A percentile compares a stretch with the other conserved stretches of the same genome.
phyloP scores from a whole-genome alignment of 208 protist species.

The Acanthamoeba rhysodes region DNA sequence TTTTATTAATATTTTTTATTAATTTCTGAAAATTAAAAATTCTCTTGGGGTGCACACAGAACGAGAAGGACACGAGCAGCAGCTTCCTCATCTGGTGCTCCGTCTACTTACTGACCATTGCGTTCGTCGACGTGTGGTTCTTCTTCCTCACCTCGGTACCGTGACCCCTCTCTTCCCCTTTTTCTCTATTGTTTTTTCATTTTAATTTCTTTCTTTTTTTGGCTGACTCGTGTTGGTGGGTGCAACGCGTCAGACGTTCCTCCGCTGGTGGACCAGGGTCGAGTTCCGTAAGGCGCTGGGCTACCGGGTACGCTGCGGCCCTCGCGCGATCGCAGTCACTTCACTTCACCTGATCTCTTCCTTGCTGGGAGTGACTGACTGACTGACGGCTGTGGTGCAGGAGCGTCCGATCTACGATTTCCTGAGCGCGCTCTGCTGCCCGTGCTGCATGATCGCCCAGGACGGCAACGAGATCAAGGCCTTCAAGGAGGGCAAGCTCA shows the following conservation, averaged over 20 bases:
- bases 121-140: neutral
- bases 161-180: too few species aligned
- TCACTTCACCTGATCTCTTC: neutral
- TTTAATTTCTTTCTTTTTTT: neutral
- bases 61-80: neutral
- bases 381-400: neutral
- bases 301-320: neutral
- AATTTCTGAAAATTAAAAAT: neutral
- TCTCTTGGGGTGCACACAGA: neutral
- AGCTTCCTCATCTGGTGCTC: neutral
- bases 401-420: constrained; percentile 14
- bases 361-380: too few species aligned
- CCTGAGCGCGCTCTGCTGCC: neutral
- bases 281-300: neutral
- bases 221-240: neutral
- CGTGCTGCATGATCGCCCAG: constrained; percentile 37
- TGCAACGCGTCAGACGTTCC: neutral
- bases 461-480: constrained; percentile 37
- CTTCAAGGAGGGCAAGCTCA: constrained; percentile 30
- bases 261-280: neutral
- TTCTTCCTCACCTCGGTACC: constrained; percentile 15
- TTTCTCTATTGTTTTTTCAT: too few species aligned
- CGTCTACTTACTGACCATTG: neutral
- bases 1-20: too few species aligned
- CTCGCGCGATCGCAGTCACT: neutral